A percentile compares a stretch with the other conserved stretches of the same genome.
These are phyloP conservation scores for Clavispora asparagi DNA, from an alignment of 805 yeast genomes.

Conservation along the genomic window DNA sequence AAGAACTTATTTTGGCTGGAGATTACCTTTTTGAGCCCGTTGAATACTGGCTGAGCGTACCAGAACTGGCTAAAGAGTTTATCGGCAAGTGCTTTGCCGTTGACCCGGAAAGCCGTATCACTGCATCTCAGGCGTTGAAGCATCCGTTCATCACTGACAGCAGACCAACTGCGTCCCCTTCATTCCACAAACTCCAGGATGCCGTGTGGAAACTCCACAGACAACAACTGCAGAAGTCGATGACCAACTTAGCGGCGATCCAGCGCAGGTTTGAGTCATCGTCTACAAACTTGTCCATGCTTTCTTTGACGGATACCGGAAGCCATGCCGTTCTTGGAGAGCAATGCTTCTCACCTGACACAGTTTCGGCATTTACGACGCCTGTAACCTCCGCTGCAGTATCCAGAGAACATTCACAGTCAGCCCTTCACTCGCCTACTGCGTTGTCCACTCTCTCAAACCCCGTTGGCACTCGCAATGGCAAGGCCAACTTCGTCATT, in stretches of 20 bases:
- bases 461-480: background rate
- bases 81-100: constrained; percentile 47
- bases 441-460: background rate
- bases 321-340: constrained; percentile 10
- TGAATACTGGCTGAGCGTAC: constrained; percentile 49
- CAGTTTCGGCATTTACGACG: constrained; percentile 13
- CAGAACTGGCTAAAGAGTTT: constrained; percentile 53
- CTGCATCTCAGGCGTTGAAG: constrained; percentile 37
- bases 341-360: constrained; percentile 14
- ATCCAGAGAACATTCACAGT: constrained; percentile 11
- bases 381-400: constrained; percentile 12
- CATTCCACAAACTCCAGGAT: constrained; percentile 11
- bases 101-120: constrained; percentile 42
- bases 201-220: constrained; percentile 11
- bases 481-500: constrained; percentile 5
- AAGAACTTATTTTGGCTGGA: constrained; percentile 53
- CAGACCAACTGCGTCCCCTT: constrained; percentile 5
- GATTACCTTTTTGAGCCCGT: constrained; percentile 61
- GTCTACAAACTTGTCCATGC: constrained; percentile 1
- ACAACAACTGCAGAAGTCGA: background rate
- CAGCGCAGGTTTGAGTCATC: background rate
- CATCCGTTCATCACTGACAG: constrained; percentile 36
- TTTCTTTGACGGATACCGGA: constrained; percentile 4
- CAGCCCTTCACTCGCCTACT: background rate
- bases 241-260: background rate